Conservation (phyloP, 2,329 filamentous ascomycete species). For the Colletotrichum echinochloae region DNA sequence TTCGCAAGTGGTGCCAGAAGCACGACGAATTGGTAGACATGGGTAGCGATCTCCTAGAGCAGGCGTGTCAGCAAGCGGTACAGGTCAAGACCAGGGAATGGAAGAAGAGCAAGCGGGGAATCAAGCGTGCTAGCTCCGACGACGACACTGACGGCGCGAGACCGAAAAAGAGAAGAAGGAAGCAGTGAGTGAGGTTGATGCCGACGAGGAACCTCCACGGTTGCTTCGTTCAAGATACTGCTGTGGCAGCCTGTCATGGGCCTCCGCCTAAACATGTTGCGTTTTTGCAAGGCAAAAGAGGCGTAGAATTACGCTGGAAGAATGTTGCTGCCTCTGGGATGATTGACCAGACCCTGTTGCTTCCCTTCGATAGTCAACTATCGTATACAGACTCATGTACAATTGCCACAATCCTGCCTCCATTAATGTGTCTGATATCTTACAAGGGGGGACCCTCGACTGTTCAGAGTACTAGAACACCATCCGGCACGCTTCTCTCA, state of each 20-base stretch:
- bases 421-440: background rate
- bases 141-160: background rate
- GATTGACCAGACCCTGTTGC: background rate
- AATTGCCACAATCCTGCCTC: background rate
- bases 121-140: background rate
- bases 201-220: background rate
- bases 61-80: background rate
- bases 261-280: background rate
- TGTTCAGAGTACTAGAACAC: background rate
- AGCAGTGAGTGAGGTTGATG: background rate
- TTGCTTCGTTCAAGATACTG: background rate
- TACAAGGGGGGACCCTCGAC: background rate
- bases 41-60: background rate
- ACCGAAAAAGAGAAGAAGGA: background rate
- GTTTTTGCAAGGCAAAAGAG: background rate
- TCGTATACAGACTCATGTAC: background rate
- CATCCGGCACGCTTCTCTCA: background rate
- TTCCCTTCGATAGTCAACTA: background rate
- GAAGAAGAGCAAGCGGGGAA: background rate
- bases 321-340: background rate
- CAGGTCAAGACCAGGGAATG: background rate
- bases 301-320: background rate
- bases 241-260: background rate
- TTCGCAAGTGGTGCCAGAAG: conserved; percentile 4
- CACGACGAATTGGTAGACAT: background rate